Percentiles rank a stretch among this genome's conserved stretches.
These are phyloP conservation scores for Coemansia erecta DNA, from an alignment of 192 early-diverging fungal species.

Conservation along the genomic window DNA sequence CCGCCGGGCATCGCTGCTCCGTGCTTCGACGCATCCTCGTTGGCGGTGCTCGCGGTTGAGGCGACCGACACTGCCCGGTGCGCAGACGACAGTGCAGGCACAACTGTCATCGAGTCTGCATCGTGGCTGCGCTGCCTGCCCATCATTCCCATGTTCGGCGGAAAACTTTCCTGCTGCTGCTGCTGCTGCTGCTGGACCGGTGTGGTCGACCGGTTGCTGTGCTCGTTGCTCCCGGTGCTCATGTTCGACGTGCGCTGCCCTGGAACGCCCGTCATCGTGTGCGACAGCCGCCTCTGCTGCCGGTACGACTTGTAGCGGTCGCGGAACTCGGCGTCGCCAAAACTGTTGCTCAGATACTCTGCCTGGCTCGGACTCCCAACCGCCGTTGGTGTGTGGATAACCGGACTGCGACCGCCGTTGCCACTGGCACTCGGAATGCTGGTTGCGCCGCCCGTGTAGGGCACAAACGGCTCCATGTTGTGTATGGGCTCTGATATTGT, in stretches of 20 bases:
- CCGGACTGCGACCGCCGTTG: background rate
- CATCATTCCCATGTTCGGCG: conserved; percentile 5
- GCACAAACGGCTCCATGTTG: conserved; percentile 24
- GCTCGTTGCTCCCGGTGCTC: conserved; percentile 35
- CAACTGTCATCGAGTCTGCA: conserved; percentile 13
- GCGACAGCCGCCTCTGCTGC: conserved; percentile 46
- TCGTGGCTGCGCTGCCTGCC: conserved; percentile 34
- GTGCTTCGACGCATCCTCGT: conserved; percentile 6
- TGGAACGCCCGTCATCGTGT: conserved; percentile 19
- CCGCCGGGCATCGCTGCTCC: background rate
- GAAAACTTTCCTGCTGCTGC: background rate
- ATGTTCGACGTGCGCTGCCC: conserved; percentile 36
- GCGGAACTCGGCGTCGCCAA: conserved; percentile 39
- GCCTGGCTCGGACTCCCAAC: conserved; percentile 4
- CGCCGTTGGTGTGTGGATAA: background rate
- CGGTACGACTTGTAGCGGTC: conserved; percentile 46
- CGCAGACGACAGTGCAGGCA: conserved; percentile 1
- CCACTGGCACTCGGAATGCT: conserved; percentile 4
- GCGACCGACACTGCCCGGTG: conserved; percentile 11
- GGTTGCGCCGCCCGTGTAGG: conserved; percentile 13
- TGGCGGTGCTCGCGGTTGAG: conserved; percentile 12
- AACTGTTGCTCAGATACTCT: conserved; percentile 3
- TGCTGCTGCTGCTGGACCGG: background rate
- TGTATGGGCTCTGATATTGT: conserved; percentile 52
- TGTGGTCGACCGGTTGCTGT: conserved; percentile 5